Conservation (phyloP, 108 stramenopile genomes). For the Nitzschia sp. region DNA sequence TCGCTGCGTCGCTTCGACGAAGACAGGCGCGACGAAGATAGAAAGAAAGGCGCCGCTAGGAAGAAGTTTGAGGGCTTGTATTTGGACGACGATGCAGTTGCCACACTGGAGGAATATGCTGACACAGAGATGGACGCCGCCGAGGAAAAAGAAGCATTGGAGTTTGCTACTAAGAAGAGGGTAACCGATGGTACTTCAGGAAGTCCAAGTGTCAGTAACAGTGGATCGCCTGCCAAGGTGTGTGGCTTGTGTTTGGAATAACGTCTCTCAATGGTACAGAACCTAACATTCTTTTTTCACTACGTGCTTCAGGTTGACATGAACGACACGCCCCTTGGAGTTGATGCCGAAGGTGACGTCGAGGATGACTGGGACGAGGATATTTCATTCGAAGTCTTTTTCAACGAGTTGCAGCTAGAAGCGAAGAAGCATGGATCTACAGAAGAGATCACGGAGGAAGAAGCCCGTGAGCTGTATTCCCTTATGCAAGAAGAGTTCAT, state of each 20-base stretch:
- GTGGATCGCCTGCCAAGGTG: no score
- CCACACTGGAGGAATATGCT: constrained; percentile 1
- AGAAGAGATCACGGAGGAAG: constrained; percentile 53
- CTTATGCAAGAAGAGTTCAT: constrained; percentile 49
- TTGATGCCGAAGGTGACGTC: neutral
- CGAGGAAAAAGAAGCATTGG: constrained; percentile 16
- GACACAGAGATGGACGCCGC: neutral
- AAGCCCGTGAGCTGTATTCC: constrained; percentile 54
- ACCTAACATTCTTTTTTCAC: no score
- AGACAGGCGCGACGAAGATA: constrained; percentile 22
- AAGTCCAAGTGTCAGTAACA: no score
- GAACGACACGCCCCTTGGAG: no score
- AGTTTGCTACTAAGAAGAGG: neutral
- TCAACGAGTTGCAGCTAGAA: constrained; percentile 48
- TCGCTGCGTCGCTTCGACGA: constrained; percentile 37
- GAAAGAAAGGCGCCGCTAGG: constrained; percentile 24
- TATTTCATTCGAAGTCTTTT: constrained; percentile 44
- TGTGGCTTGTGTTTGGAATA: no score
- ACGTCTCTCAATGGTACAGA: no score
- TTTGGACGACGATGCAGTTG: constrained; percentile 36
- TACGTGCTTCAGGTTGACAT: no score
- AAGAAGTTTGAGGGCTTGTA: constrained; percentile 40
- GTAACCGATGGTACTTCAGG: no score
- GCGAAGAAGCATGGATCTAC: constrained; percentile 40
- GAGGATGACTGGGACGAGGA: constrained; percentile 1